A percentile compares a stretch with the other conserved stretches of the same genome.
phyloP scores from a whole-genome alignment of 345 rosid genomes.

The Citrus trifoliata region DNA sequence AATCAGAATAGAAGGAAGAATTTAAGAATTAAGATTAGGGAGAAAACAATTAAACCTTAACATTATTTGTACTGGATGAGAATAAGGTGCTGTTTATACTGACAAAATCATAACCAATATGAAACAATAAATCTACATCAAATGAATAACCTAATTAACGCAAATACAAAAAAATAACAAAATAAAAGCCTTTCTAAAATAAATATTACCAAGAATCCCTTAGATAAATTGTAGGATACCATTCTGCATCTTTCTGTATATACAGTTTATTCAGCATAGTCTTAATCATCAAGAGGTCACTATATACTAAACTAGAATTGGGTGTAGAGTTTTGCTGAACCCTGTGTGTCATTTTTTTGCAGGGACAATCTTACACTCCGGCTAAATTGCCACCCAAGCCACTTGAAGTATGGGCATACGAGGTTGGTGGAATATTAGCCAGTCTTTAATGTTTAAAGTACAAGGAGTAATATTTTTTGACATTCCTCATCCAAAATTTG shows the following conservation, averaged over 20 bases:
- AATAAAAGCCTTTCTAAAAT: not conserved
- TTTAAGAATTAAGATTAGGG: not conserved
- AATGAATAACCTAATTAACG: not conserved
- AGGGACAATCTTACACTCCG: conserved; percentile 72
- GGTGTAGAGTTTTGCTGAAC: not conserved
- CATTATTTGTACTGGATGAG: not conserved
- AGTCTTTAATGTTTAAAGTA: not conserved
- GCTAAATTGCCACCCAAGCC: conserved; percentile 87
- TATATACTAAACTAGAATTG: not conserved
- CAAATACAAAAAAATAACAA: not conserved
- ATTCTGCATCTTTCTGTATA: not conserved
- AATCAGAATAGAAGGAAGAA: not conserved
- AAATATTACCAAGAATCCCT: not conserved
- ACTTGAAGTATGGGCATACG: conserved; percentile 84
- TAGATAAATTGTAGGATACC: not conserved
- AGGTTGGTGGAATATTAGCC: conserved; percentile 37
- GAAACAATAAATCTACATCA: not conserved
- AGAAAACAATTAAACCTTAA: not conserved
- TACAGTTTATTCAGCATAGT: not conserved
- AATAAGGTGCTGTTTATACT: not conserved
- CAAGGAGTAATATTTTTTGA: not conserved
- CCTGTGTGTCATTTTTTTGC: conserved; percentile 18
- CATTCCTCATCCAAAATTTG: conserved; percentile 2
- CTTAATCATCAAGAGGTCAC: not conserved
- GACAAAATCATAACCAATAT: not conserved